Evolutionary conservation across 2,329 filamentous ascomycete species (phyloP), one percentile per base, ranked within the genome.

Genomic region (Trichoderma asperellum): DNA sequence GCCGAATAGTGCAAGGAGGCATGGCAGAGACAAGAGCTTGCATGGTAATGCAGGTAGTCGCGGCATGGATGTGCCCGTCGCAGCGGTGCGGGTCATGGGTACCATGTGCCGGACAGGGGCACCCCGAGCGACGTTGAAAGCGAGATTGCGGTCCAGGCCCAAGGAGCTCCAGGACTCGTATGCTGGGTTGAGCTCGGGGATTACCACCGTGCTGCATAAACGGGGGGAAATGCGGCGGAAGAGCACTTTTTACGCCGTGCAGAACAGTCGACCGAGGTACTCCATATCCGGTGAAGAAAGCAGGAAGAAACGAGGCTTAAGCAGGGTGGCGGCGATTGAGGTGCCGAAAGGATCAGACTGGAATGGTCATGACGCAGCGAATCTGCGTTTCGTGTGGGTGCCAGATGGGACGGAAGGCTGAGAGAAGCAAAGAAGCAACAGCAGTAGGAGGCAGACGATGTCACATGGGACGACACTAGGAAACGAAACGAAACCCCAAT

Each of bases 321-420:
- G 49, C 37, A 32, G 16, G n/a, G 47, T 24, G 47, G 47, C 47
- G 47, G 52, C 34, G 32, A 55, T 37, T 27, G 49, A 34, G 6
- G n/a, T 58, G 56, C 32, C 32, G 37, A 12, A 55, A 55, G 52
- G 27, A 49, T 57, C 53, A 66, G 53, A 58, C 63, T 58, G 53
- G 63, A 66, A 58, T 66, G 63, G 27, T 66, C 63, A 66, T 56
- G 40, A 47, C 37, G 63, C 63, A 43, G 37, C 63, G 53, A 49
- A 35, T 58, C 63, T 66, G 2, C 10, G 53, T 58, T 49, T 35
- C 29, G 63, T 34, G 53, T 27, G 63, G 34, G 63, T n/a, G 40
- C 18, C 53, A 49, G 53, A 66, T 66, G 21, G 49, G 63, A 47
- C 53, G 18, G 47, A 35, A 66, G 63, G 49, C 53, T 57, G 53